Evolutionary conservation across 129 eudicot species (phyloP).

Genomic region (Pulicaria dysenterica): DNA sequence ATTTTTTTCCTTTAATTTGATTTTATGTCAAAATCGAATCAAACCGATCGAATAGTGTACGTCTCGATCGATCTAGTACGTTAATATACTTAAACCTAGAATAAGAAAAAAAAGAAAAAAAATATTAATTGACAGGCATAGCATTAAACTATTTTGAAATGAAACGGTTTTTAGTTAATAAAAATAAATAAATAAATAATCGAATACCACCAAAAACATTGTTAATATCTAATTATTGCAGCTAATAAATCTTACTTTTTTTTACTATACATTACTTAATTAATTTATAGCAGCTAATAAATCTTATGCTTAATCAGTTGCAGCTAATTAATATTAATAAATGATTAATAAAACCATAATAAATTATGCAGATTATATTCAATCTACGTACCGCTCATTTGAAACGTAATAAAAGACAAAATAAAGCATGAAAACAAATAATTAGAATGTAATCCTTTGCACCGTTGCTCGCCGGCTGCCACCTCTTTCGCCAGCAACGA

Average conservation of each 20-base stretch:
- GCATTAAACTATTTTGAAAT: conserved; percentile 5
- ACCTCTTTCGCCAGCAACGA: conserved; percentile 30
- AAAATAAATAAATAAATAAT: conserved; percentile 4
- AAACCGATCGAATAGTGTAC: no score
- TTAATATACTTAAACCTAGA: not conserved
- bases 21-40: no score
- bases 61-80: no score
- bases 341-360: not conserved
- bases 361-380: not conserved
- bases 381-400: not conserved
- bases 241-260: conserved; percentile 27
- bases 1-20: no score
- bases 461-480: conserved; percentile 72
- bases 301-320: not conserved
- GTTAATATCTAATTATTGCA: conserved; percentile 31
- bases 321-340: conserved; percentile 14
- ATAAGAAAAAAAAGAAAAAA: conserved; percentile 19
- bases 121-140: conserved; percentile 14
- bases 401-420: conserved; percentile 37
- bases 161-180: conserved; percentile 7
- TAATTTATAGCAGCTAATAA: conserved; percentile 23
- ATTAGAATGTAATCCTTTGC: conserved; percentile 34
- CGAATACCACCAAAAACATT: conserved; percentile 40
- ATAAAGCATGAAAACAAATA: conserved; percentile 41
- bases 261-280: not conserved